Evolutionary conservation across 2,329 filamentous ascomycete species (phyloP), one percentile per base, ranked within the genome.

Genomic region (Clarireedia hainanense): DNA sequence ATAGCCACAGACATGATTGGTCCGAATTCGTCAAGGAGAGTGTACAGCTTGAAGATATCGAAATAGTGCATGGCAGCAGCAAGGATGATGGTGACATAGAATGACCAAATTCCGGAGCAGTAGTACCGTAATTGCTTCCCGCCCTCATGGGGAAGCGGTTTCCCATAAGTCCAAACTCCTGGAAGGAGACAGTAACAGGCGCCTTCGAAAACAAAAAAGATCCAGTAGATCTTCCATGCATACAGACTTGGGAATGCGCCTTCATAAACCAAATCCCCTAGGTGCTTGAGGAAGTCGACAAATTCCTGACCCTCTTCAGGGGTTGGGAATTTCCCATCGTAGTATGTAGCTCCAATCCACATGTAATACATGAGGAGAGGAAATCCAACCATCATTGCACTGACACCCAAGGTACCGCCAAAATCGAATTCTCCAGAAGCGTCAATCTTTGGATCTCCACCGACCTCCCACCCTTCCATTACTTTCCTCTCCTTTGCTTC

Each of bases 291-390:
- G 69, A 96, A 97, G 17, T 92, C 84, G 12, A 68, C 63, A 69
- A 82, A 81, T 63, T 78, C 84, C 76, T 95, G 80, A 43, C 80
- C 87, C 45, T 80, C 70, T 2, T 74, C 74, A 1, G 83, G 88
- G 45, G 75, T 74, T 15, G 94, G 94, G 51, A 95, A 77, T 61
- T 88, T 84, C 64, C 92, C 92, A 69, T 90, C 77, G 74, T 96
- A 99, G 75, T 92, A 96, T 50, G 86, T 91, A 36, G 92, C 88
- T 50, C 94, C 94, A 71, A 95, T 85, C 91, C 91, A 97, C 91
- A 99, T 96, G 75, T 96, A 97, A 80, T 89, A 96, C 92, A 97
- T 97, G 65, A 99, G 80, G 39, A 85, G 60, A n/a, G 94, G 94
- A 73, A 97, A 99, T 47, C 87, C 83, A 60, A 91, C 79, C 90